These are phyloP conservation scores for Quercus lobata DNA, from an alignment of 331 rosid genomes.

Conservation along the genomic window DNA sequence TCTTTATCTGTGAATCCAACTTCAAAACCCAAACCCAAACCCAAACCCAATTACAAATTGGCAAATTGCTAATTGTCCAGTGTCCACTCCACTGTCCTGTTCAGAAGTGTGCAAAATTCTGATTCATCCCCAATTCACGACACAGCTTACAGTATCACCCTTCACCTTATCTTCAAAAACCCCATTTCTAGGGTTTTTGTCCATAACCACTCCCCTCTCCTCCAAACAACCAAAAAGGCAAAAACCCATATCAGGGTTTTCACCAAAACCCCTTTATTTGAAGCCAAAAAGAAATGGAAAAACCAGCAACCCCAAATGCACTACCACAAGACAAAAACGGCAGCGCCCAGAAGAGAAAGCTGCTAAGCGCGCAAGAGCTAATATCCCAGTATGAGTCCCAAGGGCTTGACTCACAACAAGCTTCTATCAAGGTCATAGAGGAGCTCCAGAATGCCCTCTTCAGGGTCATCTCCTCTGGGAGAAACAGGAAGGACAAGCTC, in stretches of 20 bases:
- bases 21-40: not conserved
- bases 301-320: constrained; percentile 9
- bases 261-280: not conserved
- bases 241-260: not conserved
- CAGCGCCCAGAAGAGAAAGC: constrained; percentile 31
- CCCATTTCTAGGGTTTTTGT: not conserved
- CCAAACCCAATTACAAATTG: not conserved
- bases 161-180: not conserved
- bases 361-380: constrained; percentile 58
- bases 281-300: constrained; percentile 16
- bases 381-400: constrained; percentile 78
- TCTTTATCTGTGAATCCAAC: not conserved
- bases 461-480: constrained; percentile 59
- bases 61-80: no score
- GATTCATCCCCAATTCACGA: no score
- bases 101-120: not conserved
- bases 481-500: constrained; percentile 55
- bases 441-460: constrained; percentile 79
- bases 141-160: no score
- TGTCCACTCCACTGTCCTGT: no score
- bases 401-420: constrained; percentile 60
- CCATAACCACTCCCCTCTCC: not conserved
- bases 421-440: constrained; percentile 78
- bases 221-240: not conserved
- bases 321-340: not conserved